phyloP scores from a whole-genome alignment of 768 basidiomycete genomes.

The Leccinum pellstonianum region DNA sequence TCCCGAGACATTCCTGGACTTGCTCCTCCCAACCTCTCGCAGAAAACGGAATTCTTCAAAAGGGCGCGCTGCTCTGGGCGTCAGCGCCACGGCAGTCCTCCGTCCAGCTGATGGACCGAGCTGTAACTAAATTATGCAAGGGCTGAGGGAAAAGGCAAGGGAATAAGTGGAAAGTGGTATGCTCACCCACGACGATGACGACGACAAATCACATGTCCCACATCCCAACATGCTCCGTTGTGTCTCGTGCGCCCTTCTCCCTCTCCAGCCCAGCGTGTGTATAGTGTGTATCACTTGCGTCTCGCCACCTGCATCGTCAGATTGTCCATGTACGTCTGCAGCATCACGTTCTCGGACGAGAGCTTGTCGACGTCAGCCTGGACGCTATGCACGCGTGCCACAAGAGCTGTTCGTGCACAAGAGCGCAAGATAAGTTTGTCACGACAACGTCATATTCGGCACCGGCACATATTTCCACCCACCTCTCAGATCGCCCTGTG shows the following conservation, averaged over 20 bases:
- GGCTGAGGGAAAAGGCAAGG: not conserved
- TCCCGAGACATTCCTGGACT: not conserved
- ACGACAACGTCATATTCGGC: not conserved
- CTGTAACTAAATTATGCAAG: not conserved
- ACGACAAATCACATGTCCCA: not conserved
- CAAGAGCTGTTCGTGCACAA: conserved; percentile 46
- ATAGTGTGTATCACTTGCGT: conserved; percentile 46
- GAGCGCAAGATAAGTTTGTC: not conserved
- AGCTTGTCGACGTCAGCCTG: conserved; percentile 83
- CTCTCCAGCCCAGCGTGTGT: not conserved
- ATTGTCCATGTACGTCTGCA: conserved; percentile 91
- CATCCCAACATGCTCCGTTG: not conserved
- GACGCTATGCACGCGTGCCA: conserved; percentile 63
- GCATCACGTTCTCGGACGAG: conserved; percentile 71
- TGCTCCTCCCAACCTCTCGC: not conserved
- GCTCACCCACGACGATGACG: not conserved
- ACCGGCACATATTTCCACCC: conserved; percentile 20
- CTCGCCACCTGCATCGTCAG: conserved; percentile 85
- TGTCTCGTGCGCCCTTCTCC: not conserved
- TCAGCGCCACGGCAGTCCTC: not conserved
- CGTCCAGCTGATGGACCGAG: not conserved
- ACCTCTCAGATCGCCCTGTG: conserved; percentile 79
- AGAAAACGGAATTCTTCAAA: not conserved
- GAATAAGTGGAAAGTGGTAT: not conserved
- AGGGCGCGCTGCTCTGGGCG: not conserved